Conservation (phyloP, 129 eudicot genomes). For the Smallanthus sonchifolius region DNA sequence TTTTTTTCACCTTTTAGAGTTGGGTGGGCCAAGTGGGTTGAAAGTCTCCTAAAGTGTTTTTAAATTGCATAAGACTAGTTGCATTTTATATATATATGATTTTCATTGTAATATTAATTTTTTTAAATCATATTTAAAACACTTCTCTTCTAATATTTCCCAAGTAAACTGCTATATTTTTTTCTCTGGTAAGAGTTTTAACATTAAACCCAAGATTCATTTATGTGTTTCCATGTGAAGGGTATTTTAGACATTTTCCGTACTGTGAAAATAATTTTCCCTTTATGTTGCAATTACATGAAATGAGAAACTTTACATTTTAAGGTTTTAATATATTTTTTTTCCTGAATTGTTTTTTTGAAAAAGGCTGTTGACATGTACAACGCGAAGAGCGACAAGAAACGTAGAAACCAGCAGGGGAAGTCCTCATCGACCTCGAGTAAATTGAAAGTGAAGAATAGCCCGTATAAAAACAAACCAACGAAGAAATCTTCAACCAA, state of each 20-base stretch:
- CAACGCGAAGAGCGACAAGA: constrained; percentile 82
- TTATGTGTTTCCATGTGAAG: background rate
- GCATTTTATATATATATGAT: background rate
- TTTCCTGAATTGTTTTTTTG: constrained; percentile 3
- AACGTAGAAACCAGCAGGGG: constrained; percentile 51
- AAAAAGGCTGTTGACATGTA: constrained; percentile 86
- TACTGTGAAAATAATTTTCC: background rate
- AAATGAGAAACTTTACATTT: background rate
- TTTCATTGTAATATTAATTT: background rate
- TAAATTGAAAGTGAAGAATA: constrained; percentile 61
- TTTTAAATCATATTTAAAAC: background rate
- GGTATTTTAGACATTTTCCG: background rate
- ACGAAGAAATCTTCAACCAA: constrained; percentile 41
- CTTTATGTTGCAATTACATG: no score
- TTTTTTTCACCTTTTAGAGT: background rate
- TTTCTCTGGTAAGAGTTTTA: background rate
- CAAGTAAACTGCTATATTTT: background rate
- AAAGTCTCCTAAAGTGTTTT: background rate
- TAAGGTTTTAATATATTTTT: background rate
- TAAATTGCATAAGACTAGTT: background rate
- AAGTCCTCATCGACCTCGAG: constrained; percentile 46
- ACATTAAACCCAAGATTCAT: background rate
- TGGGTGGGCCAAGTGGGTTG: background rate
- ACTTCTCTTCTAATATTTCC: background rate
- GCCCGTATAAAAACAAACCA: constrained; percentile 58